A percentile compares a stretch with the other conserved stretches of the same genome.
Conservation (phyloP, 1,284 basidiomycete genomes). For the Trichosporon asahii region DNA sequence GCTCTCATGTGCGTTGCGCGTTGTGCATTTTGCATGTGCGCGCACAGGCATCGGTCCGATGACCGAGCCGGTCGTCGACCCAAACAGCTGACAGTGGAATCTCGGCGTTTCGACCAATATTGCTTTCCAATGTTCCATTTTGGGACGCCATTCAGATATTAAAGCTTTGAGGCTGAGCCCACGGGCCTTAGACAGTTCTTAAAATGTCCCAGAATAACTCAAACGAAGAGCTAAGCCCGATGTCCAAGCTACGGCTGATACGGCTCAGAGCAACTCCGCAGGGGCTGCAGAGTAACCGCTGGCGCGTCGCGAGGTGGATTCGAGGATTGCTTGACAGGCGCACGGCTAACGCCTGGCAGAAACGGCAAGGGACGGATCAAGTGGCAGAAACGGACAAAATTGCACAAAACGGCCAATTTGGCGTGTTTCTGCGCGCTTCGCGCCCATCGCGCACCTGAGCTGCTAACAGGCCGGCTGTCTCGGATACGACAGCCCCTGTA, state of each 20-base stretch:
- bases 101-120: no score
- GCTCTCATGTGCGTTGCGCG: neutral
- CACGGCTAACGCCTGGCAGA: neutral
- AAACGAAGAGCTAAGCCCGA: neutral
- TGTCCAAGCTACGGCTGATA: neutral
- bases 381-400: neutral
- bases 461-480: no score
- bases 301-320: neutral
- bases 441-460: neutral
- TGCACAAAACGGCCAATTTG: neutral
- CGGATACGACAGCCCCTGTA: no score
- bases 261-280: neutral
- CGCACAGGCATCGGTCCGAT: no score
- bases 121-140: no score
- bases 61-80: no score
- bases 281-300: neutral
- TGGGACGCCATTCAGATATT: neutral
- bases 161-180: no score
- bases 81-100: no score
- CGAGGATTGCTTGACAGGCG: no score
- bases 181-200: no score
- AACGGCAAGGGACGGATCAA: neutral
- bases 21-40: no score
- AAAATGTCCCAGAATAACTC: neutral
- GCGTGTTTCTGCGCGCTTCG: neutral